A percentile compares a stretch with the other conserved stretches of the same genome.
Evolutionary conservation across 257 asterid genomes (phyloP).

Genomic region (Primulina eburnea): DNA sequence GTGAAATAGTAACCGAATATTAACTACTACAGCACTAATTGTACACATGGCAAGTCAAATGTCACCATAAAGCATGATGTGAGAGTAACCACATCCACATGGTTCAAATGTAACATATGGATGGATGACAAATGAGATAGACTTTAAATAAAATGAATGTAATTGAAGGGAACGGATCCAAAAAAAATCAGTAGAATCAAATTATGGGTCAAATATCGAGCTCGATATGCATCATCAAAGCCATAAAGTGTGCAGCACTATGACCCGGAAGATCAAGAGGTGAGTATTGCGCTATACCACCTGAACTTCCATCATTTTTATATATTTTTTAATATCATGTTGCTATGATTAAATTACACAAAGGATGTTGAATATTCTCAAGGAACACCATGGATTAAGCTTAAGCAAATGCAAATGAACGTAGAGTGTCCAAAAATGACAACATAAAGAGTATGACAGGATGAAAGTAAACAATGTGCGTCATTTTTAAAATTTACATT

Average conservation of each 20-base stretch:
- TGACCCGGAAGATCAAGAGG: neutral
- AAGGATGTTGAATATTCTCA: neutral
- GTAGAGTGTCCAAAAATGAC: neutral
- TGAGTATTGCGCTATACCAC: neutral
- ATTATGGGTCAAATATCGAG: neutral
- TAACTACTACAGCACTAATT: neutral
- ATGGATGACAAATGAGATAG: no score
- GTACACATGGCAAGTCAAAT: neutral
- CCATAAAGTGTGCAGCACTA: neutral
- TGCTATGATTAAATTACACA: neutral
- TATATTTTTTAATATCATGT: no score
- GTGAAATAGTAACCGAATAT: no score
- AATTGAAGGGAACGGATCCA: neutral
- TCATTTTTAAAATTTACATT: no score
- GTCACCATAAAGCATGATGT: neutral
- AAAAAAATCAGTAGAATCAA: neutral
- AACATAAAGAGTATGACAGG: neutral
- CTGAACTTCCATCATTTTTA: neutral
- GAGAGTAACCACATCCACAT: neutral
- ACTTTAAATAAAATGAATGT: no score
- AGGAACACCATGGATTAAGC: neutral
- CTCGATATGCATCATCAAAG: neutral
- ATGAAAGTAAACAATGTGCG: no score
- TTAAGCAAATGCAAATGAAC: neutral
- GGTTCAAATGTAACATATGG: no score